A percentile compares a stretch with the other conserved stretches of the same genome.
phyloP scores from a whole-genome alignment of 148 eudicot genomes.

The Beta vulgaris region DNA sequence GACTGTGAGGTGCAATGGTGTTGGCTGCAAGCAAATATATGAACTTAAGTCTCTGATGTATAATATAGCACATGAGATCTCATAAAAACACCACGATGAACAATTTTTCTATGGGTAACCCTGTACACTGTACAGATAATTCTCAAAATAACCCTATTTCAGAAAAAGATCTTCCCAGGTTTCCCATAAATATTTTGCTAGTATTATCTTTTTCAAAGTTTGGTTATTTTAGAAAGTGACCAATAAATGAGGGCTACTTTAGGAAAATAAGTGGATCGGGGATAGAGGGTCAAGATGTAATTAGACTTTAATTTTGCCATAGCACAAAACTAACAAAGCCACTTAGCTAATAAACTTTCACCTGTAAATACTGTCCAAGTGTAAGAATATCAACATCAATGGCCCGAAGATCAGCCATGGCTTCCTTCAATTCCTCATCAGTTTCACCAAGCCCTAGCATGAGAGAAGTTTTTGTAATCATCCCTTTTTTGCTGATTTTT shows the following conservation, averaged over 20 bases:
- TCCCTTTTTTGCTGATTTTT: constrained; percentile 69
- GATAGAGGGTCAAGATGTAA: background rate
- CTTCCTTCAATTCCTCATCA: constrained; percentile 75
- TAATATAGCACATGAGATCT: background rate
- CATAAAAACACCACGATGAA: too few species aligned
- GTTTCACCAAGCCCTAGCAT: constrained; percentile 97
- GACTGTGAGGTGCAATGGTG: constrained; percentile 90
- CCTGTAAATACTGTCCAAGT: constrained; percentile 93
- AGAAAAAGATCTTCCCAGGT: too few species aligned
- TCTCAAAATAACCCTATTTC: too few species aligned
- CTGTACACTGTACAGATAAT: too few species aligned
- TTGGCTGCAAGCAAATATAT: constrained; percentile 59
- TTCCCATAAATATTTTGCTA: too few species aligned
- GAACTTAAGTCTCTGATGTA: background rate
- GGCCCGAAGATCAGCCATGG: constrained; percentile 83
- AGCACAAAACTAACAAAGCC: background rate
- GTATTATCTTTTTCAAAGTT: too few species aligned
- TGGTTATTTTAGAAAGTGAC: too few species aligned
- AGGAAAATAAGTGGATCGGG: too few species aligned
- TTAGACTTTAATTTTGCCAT: background rate
- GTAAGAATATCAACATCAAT: constrained; percentile 88
- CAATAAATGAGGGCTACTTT: too few species aligned
- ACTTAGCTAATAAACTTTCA: constrained; percentile 7
- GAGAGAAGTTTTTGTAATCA: constrained; percentile 88
- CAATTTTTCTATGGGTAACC: too few species aligned